phyloP scores from a whole-genome alignment of 2,329 filamentous ascomycete species.

The Capronia coronata region DNA sequence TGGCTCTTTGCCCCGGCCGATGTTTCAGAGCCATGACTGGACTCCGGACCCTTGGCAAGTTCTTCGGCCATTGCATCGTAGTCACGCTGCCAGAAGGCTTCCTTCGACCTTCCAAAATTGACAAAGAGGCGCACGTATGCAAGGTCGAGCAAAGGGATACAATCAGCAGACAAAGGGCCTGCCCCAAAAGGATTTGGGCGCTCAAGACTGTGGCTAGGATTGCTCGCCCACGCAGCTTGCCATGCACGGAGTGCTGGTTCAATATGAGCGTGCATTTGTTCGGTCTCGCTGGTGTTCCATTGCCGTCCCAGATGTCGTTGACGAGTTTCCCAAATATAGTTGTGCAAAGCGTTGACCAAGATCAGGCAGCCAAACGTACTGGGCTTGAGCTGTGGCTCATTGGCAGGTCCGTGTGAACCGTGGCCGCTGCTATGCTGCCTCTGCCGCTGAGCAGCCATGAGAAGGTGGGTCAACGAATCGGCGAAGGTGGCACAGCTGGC shows the following conservation, averaged over 20 bases:
- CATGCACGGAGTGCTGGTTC: constrained; percentile 90
- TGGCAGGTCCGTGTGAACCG: constrained; percentile 30
- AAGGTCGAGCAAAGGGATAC: constrained; percentile 82
- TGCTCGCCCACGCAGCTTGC: constrained; percentile 86
- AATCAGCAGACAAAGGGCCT: constrained; percentile 79
- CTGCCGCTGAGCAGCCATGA: constrained; percentile 67
- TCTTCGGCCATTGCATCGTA: constrained; percentile 89
- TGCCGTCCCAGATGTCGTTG: constrained; percentile 80
- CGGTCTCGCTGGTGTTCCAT: constrained; percentile 88
- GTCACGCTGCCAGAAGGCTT: constrained; percentile 88
- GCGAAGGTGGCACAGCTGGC: constrained; percentile 73
- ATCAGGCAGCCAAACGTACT: constrained; percentile 90
- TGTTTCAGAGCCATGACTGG: constrained; percentile 62
- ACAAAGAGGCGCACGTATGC: constrained; percentile 91
- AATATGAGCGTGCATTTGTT: constrained; percentile 92
- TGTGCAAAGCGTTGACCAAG: constrained; percentile 89
- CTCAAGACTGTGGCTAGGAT: constrained; percentile 75
- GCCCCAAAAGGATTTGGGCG: constrained; percentile 75
- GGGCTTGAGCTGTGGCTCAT: constrained; percentile 61
- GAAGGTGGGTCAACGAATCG: constrained; percentile 68
- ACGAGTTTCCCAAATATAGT: constrained; percentile 96
- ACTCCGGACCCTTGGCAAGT: constrained; percentile 68
- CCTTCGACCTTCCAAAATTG: constrained; percentile 84
- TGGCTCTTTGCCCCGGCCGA: constrained; percentile 22
- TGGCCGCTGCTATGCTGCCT: constrained; percentile 31